Evolutionary conservation across 164 flowering plant genomes (phyloP).

Genomic region (Platanus orientalis): DNA sequence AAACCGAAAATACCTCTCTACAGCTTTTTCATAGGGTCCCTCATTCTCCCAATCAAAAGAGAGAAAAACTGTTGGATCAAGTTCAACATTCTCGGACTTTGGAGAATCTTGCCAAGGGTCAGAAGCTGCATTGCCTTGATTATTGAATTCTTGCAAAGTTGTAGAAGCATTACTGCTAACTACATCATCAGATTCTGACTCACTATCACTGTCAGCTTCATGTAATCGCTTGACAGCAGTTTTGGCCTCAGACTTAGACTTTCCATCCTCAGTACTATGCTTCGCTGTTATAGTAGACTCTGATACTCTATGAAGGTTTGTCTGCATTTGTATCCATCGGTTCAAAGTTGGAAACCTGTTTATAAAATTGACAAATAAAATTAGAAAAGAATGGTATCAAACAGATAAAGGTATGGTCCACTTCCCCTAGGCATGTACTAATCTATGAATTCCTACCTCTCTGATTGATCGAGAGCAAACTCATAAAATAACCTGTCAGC

Average conservation of each 20-base stretch:
- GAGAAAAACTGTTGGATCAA: conserved; percentile 50
- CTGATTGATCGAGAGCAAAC: conserved; percentile 96
- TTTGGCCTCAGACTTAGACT: conserved; percentile 34
- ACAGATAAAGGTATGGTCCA: background rate
- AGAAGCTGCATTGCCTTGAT: conserved; percentile 26
- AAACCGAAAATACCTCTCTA: conserved; percentile 53
- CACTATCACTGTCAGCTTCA: conserved; percentile 79
- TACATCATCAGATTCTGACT: conserved; percentile 77
- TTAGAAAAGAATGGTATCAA: conserved; percentile 2
- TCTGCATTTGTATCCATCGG: conserved; percentile 99
- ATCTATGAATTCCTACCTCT: conserved; percentile 54
- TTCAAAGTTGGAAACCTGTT: conserved; percentile 91
- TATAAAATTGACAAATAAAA: conserved; percentile 14
- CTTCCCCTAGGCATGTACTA: background rate
- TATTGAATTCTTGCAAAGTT: conserved; percentile 32
- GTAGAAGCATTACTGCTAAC: conserved; percentile 33
- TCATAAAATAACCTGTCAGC: conserved; percentile 82
- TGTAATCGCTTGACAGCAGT: conserved; percentile 60
- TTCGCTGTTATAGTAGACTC: conserved; percentile 67
- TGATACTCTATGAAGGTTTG: conserved; percentile 88
- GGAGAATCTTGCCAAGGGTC: conserved; percentile 38
- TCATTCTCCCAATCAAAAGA: conserved; percentile 96
- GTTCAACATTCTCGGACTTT: conserved; percentile 41
- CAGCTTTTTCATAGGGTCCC: conserved; percentile 90
- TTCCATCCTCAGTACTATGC: conserved; percentile 30